Conservation (phyloP, 306 rosid species). For the Dryas octopetala region DNA sequence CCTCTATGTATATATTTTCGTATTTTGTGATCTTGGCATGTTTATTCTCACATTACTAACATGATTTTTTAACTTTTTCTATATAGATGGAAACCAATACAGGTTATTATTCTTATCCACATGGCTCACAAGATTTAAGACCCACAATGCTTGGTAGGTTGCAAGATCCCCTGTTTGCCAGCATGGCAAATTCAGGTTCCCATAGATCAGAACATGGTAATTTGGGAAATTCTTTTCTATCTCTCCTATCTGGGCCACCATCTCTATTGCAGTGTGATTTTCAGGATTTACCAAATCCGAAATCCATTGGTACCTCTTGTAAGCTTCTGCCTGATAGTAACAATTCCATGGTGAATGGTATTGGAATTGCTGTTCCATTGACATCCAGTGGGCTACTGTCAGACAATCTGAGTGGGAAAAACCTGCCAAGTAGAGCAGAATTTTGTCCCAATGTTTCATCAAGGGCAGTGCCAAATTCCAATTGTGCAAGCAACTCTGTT, state of each 20-base stretch:
- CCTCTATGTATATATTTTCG: neutral
- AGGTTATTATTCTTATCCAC: constrained; percentile 18
- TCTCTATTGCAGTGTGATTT: constrained; percentile 36
- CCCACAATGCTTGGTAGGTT: constrained; percentile 20
- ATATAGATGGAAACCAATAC: constrained; percentile 23
- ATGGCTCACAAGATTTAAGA: constrained; percentile 30
- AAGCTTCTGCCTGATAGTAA: neutral
- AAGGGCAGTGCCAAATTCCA: constrained; percentile 27
- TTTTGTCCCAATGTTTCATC: constrained; percentile 17
- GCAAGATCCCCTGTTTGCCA: constrained; percentile 29
- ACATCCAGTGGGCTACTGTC: constrained; percentile 19
- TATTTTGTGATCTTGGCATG: neutral
- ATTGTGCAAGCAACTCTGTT: constrained; percentile 20
- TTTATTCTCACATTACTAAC: neutral
- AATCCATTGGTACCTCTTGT: constrained; percentile 11
- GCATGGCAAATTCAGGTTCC: constrained; percentile 12
- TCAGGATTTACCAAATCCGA: constrained; percentile 31
- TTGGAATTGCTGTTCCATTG: constrained; percentile 19
- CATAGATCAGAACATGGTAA: constrained; percentile 23
- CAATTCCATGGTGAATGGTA: constrained; percentile 9
- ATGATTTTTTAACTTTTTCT: neutral
- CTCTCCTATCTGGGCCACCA: constrained; percentile 40
- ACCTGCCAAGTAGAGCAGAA: constrained; percentile 20
- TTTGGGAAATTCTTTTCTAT: constrained; percentile 35
- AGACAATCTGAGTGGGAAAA: constrained; percentile 25